Percentiles rank a stretch among this genome's conserved stretches.
phyloP scores from a whole-genome alignment of 306 rosid genomes.

The Begonia fuchsioides region DNA sequence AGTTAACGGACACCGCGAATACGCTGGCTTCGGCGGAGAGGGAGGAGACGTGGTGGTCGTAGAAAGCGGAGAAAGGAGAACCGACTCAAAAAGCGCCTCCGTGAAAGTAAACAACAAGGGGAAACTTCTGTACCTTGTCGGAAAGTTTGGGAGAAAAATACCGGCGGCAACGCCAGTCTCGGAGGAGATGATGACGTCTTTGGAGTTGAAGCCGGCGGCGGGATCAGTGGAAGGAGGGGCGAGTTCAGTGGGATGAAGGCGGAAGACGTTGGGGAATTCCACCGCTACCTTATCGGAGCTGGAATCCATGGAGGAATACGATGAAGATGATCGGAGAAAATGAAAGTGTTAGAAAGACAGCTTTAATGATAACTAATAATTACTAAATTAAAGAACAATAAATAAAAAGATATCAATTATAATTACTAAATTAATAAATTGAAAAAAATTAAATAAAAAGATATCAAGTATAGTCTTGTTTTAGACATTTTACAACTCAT shows the following conservation, averaged over 20 bases:
- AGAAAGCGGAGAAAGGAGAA: conserved; percentile 17
- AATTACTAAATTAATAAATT: no score
- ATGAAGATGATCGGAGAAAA: no score
- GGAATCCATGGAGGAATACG: no score
- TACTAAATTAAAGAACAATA: no score
- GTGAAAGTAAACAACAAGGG: conserved; percentile 21
- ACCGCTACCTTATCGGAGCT: no score
- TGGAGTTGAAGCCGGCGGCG: conserved; percentile 6
- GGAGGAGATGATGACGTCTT: conserved; percentile 19
- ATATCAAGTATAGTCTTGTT: no score
- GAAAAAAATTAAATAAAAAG: no score
- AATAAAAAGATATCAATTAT: no score
- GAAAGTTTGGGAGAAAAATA: conserved; percentile 14
- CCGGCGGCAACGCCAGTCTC: conserved; percentile 20
- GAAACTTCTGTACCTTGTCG: conserved; percentile 4
- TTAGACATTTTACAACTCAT: no score
- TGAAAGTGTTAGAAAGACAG: no score
- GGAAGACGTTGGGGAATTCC: no score
- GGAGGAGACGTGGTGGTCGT: conserved; percentile 12
- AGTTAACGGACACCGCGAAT: conserved; percentile 27
- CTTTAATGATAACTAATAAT: no score
- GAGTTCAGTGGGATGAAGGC: not conserved
- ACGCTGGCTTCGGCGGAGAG: conserved; percentile 8
- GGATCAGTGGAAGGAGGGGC: conserved; percentile 20
- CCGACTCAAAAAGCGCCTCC: conserved; percentile 25